phyloP scores from a whole-genome alignment of 208 protist genomes.

The Crithidia expoeki region DNA sequence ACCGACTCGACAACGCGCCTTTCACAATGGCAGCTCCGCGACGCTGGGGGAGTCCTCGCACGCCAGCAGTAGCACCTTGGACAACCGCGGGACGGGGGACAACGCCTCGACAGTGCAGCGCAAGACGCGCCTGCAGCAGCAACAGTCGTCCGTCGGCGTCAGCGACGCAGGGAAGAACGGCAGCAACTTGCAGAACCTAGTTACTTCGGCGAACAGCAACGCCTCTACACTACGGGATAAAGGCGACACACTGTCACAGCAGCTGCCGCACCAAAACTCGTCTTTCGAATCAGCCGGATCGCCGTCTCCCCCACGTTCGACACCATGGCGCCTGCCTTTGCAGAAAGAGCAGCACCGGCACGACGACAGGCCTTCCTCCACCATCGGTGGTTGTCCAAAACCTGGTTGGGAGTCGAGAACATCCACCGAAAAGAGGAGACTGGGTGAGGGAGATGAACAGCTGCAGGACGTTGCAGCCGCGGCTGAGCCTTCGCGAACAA shows the following conservation, averaged over 20 bases:
- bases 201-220: not conserved
- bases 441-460: not conserved
- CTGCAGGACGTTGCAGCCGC: not conserved
- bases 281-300: not conserved
- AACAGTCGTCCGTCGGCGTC: not conserved
- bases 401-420: not conserved
- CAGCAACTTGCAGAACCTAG: no score
- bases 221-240: not conserved
- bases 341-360: not conserved
- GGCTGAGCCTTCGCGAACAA: slow-evolving; percentile 7
- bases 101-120: not conserved
- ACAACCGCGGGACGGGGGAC: not conserved
- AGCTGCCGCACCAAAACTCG: not conserved
- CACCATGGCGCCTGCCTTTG: not conserved
- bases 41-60: slow-evolving; percentile 5
- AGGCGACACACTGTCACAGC: not conserved
- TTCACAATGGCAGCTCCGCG: not conserved
- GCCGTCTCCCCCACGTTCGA: not conserved
- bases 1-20: slow-evolving; percentile 7
- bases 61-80: slow-evolving; percentile 10
- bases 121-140: not conserved
- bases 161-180: no score
- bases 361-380: not conserved
- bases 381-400: no score
- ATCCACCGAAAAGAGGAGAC: not conserved